phyloP scores from a whole-genome alignment of 2,329 filamentous ascomycete species.

The Nemania serpens region DNA sequence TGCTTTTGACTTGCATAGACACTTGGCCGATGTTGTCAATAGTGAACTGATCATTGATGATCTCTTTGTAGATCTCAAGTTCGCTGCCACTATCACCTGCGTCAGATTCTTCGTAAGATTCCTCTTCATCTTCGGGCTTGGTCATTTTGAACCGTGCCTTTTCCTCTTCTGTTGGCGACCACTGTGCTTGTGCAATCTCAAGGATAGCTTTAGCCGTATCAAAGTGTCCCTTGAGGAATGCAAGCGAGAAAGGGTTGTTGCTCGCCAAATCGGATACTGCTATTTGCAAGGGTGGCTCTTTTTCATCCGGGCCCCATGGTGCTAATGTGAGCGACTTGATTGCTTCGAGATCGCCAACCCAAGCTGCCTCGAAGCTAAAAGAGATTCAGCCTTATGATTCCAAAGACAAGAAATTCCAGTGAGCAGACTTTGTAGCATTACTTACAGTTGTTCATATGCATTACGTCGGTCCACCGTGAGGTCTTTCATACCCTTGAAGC shows the following conservation, averaged over 20 bases:
- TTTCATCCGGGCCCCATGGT: constrained; percentile 58
- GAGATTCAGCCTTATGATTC: constrained; percentile 30
- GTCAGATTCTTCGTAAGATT: constrained; percentile 44
- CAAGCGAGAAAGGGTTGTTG: constrained; percentile 69
- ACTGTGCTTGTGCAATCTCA: constrained; percentile 73
- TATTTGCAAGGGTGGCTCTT: constrained; percentile 66
- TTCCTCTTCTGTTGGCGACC: constrained; percentile 59
- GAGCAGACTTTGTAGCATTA: constrained; percentile 19
- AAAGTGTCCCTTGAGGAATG: constrained; percentile 67
- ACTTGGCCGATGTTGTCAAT: constrained; percentile 76
- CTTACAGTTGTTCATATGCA: constrained; percentile 68
- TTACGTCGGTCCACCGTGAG: constrained; percentile 58
- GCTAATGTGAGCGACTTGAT: constrained; percentile 68
- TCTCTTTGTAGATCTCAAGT: constrained; percentile 55
- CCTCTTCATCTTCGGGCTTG: constrained; percentile 42
- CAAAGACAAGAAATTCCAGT: background rate
- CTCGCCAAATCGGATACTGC: constrained; percentile 57
- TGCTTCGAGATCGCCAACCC: constrained; percentile 67
- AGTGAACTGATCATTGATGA: constrained; percentile 71
- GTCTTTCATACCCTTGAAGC: constrained; percentile 58
- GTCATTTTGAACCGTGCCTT: constrained; percentile 56
- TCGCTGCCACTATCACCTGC: constrained; percentile 42
- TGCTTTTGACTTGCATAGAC: constrained; percentile 69
- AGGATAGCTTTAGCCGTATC: constrained; percentile 68
- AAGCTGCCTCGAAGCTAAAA: constrained; percentile 70